Conservation (phyloP, 148 eudicot species). For the Cornus florida region DNA sequence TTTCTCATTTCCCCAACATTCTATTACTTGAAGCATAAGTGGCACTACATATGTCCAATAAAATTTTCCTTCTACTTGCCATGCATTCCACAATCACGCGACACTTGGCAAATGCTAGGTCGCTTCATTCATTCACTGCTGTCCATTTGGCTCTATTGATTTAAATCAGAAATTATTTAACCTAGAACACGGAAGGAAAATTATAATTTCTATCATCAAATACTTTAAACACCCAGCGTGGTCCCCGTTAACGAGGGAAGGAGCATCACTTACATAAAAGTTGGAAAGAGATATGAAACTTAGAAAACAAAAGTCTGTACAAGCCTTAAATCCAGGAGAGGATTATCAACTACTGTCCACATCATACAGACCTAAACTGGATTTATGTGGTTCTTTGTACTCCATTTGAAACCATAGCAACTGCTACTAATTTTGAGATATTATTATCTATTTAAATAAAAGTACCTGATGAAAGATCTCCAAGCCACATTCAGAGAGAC, state of each 20-base stretch:
- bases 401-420: not conserved
- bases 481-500: conserved; percentile 61
- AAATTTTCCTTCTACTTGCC: not conserved
- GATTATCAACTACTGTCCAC: too few species aligned
- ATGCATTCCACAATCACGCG: not conserved
- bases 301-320: not conserved
- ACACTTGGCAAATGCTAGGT: not conserved
- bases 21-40: not conserved
- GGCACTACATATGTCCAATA: not conserved
- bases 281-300: not conserved
- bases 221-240: not conserved
- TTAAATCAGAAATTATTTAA: too few species aligned
- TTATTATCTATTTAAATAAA: not conserved
- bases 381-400: not conserved
- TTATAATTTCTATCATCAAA: not conserved
- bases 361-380: too few species aligned
- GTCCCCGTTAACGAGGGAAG: too few species aligned
- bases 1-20: not conserved
- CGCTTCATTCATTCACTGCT: not conserved
- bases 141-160: not conserved
- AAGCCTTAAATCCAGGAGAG: not conserved
- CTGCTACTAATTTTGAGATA: not conserved
- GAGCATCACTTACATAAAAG: not conserved
- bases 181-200: not conserved
- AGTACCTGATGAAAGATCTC: conserved; percentile 45